Base-by-base conservation (phyloP, 345 rosid genomes). In the Arabidopsis arenosa region DNA sequence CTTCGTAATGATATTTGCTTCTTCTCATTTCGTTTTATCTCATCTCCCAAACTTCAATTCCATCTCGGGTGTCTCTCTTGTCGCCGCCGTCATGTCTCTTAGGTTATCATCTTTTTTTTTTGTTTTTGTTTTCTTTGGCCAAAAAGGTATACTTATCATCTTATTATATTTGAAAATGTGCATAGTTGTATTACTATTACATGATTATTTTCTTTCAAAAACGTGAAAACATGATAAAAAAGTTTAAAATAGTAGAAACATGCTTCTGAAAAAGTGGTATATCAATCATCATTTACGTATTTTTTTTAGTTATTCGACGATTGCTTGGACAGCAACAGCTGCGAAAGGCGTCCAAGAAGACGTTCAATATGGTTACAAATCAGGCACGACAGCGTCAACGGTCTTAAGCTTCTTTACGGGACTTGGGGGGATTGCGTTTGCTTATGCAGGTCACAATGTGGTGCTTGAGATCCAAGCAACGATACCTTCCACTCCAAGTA, bases 401-500 rank as follows among this genome's bases (percentile, higher is more conserved):
- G 72, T 80, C 35, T 90, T 88, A 60, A 66, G 56, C 35, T 83
- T 79, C 76, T 80, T 87, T 8, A 74, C 79, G 12, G 96, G 89
- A 1, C 72, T 88, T 17, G 96, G 96, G 1, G 87, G 85, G 36
- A 84, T 88, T 14, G 91, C 90, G 0, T 90, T 90, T 53, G 83
- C 93, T 23, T 90, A 60, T 44, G 96, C 90, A 17, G 90, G 89
- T 17, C 90, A 90, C 71, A 87, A 82, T 57, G 93, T 90, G 61
- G 89, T 84, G 6, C 67, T 88, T 79, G 93, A 88, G 84, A 88
- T 90, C 47, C 93, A 88, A 67, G 93, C 96, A 47, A 84, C 89
- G 2, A 81, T 90, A 53, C 90, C 90, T 56, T 90, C 96, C 9
- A 82, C 89, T 2, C 88, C 89, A 0, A 88, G 77, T 59, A 90